Percentiles rank a stretch among this genome's conserved stretches.
Evolutionary conservation across 2,329 filamentous ascomycete genomes (phyloP).

Genomic region (Colletotrichum salicis): DNA sequence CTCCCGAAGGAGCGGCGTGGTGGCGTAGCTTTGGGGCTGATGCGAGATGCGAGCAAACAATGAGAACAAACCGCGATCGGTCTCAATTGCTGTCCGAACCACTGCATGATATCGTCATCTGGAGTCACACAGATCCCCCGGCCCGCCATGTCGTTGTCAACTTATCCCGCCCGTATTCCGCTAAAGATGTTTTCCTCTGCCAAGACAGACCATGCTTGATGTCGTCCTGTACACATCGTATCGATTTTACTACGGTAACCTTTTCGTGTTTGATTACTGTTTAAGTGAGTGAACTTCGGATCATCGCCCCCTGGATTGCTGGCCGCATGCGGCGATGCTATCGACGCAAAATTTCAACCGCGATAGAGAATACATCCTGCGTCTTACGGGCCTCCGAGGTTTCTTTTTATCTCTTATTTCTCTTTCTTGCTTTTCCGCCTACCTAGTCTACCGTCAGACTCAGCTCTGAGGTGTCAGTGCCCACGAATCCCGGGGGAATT

Average conservation of each 20-base stretch:
- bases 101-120: neutral
- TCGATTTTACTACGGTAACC: no score
- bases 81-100: neutral
- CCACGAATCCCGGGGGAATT: neutral
- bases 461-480: neutral
- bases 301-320: neutral
- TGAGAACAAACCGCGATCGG: neutral
- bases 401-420: neutral
- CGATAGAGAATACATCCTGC: neutral
- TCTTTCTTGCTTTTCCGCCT: no score
- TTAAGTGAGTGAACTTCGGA: neutral
- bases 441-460: neutral
- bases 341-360: neutral
- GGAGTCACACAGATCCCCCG: neutral
- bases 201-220: neutral
- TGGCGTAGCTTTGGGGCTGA: neutral
- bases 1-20: neutral
- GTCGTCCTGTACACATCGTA: no score
- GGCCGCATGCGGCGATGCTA: neutral
- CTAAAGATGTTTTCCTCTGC: neutral
- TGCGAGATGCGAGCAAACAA: constrained; percentile 1
- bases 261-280: neutral
- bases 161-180: neutral
- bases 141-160: neutral
- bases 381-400: neutral